Base-by-base conservation (phyloP, 2,329 filamentous ascomycete genomes). In the Verticillium isaacii region DNA sequence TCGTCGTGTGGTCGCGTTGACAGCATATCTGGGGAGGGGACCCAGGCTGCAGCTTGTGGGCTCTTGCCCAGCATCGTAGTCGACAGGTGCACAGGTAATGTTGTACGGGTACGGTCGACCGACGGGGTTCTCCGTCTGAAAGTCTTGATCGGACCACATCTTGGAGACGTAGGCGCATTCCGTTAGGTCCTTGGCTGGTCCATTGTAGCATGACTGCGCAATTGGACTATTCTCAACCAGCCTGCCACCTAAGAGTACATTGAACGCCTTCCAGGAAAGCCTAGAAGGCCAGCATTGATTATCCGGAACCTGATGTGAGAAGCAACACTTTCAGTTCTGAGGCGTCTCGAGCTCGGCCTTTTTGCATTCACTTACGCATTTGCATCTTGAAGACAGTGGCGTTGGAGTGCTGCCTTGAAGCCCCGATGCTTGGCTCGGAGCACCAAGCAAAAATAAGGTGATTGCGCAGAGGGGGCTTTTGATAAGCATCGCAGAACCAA, bases 81-180 rank as follows among this genome's bases (percentile, higher is more conserved):
- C 63, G 50, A 71, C 68, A 1, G 69, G 69, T 7, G 68, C 60
- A 56, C 69, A 72, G 32, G 69, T 71, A 45, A 69, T 69, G 63
- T 71, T 72, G 65, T 67, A 71, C 3, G 69, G 67, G 56, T 67
- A 68, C 8, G 64, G 61, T 15, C 69, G 60, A 9, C 70, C 70
- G 37, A 71, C 63, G 39, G 69, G 69, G 25, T 69, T 66, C 11
- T 50, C 56, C 1, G 68, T 67, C 61, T 69, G 67, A 57, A 69
- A 71, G 60, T 67, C 65, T 57, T 71, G 64, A 54, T 69, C 63
- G 7, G 68, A 54, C 69, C 69, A 71, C 69, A 69, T 66, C 23
- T 62, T 57, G 52, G 39, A 37, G 8, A 72, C 66, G 57, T 63
- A 45, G 32, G 62, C 65, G 58, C 68, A 72, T n/a, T 66, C 54